A percentile compares a stretch with the other conserved stretches of the same genome.
Conservation (phyloP, 345 rosid genomes). For the Populus pruinosa region DNA sequence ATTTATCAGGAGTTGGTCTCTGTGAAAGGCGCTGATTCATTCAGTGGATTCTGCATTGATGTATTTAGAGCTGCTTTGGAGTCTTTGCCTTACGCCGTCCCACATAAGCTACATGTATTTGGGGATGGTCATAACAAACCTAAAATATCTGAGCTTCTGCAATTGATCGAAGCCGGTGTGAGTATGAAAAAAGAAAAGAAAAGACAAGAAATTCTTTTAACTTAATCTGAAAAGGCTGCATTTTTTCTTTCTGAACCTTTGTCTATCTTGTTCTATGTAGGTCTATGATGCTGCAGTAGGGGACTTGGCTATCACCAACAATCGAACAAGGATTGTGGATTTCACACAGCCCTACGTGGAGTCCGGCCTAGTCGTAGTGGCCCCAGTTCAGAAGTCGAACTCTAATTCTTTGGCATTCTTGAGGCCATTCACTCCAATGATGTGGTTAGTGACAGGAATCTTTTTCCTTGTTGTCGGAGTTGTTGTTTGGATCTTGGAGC, state of each 20-base stretch:
- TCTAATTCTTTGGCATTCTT: conserved; percentile 20
- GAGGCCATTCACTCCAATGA: conserved; percentile 10
- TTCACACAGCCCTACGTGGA: conserved; percentile 26
- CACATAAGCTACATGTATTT: conserved; percentile 7
- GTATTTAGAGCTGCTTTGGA: conserved; percentile 15
- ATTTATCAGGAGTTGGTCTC: conserved; percentile 12
- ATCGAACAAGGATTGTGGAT: conserved; percentile 24
- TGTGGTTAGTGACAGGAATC: conserved; percentile 14
- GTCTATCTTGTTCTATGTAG: neutral
- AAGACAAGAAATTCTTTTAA: too few species aligned
- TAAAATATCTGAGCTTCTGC: conserved; percentile 2
- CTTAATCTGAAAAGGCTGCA: too few species aligned
- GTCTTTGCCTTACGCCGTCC: conserved; percentile 16
- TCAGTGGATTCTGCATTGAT: conserved; percentile 28
- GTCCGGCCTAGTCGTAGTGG: conserved; percentile 24
- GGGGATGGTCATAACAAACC: conserved; percentile 12
- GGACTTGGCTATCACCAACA: conserved; percentile 19
- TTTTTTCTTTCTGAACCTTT: neutral
- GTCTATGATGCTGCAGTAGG: conserved; percentile 23
- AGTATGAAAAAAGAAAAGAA: neutral
- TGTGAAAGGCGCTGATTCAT: neutral
- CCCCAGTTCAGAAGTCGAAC: conserved; percentile 15
- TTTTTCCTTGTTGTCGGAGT: conserved; percentile 21
- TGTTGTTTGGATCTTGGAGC: conserved; percentile 31
- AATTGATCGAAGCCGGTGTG: conserved; percentile 1